Conservation (phyloP, 352 stramenopile genomes). For the Pythium biforme region DNA sequence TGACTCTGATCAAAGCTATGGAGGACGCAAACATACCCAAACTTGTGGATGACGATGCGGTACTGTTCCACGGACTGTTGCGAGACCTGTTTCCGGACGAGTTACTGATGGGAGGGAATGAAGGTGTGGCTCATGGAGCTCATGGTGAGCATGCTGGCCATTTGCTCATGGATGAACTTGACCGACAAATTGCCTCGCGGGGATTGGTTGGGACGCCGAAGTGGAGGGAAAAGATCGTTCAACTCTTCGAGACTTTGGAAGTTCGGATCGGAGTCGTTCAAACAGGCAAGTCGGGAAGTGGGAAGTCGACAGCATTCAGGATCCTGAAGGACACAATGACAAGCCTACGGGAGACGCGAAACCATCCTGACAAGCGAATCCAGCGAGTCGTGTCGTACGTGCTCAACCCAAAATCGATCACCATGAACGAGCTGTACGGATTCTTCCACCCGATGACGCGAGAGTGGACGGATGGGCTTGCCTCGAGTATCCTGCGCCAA, state of each 20-base stretch:
- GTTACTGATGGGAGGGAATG: conserved; percentile 5
- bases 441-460: conserved; percentile 82
- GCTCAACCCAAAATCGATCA: conserved; percentile 83
- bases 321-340: conserved; percentile 54
- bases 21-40: conserved; percentile 91
- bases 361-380: conserved; percentile 52
- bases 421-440: conserved; percentile 79
- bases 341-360: conserved; percentile 42
- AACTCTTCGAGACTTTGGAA: conserved; percentile 92
- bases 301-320: conserved; percentile 56
- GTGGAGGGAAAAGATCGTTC: conserved; percentile 88
- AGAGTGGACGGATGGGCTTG: conserved; percentile 84
- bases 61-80: conserved; percentile 89
- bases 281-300: conserved; percentile 62
- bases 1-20: conserved; percentile 94
- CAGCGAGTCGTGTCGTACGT: conserved; percentile 55
- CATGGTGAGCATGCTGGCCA: neutral
- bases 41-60: conserved; percentile 86
- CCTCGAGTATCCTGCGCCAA: conserved; percentile 62
- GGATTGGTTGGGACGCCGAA: conserved; percentile 60
- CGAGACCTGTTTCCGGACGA: conserved; percentile 83
- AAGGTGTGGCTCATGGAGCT: neutral
- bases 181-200: conserved; percentile 57
- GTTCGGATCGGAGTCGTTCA: conserved; percentile 90
- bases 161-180: conserved; percentile 43